Evolutionary conservation across 2,329 filamentous ascomycete species (phyloP), one percentile per base, ranked within the genome.

Genomic region (Ophiocordyceps camponoti-rufipedis): DNA sequence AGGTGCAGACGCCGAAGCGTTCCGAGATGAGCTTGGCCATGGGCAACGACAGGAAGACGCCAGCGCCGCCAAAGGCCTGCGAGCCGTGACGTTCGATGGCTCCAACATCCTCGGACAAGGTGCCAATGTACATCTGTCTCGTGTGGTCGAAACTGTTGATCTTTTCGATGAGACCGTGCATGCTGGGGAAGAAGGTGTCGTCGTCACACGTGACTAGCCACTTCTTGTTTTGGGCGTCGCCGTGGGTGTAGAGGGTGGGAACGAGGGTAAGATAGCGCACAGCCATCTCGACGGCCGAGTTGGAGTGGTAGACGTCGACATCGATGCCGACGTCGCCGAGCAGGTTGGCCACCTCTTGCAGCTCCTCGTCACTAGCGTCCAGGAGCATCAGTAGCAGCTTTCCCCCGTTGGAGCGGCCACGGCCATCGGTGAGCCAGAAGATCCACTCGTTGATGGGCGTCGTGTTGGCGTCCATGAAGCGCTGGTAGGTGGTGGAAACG

Each of bases 121-220:
- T 74, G 41, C 76, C 76, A 41, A 80, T 66, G 54, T 80, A 80
- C 53, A 75, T 68, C 48, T 70, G 64, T 42, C 66, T 59, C 1
- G 58, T 63, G 47, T 71, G 60, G 51, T 80, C 71, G 53, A 70
- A 74, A 5, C 64, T 58, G n/a, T 58, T 60, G 40, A 80, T 63
- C 43, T 65, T 69, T 35, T 71, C 62, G 3, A 70, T 62, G 12
- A 80, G 59, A 11, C 60, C 66, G 45, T 75, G 62, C 56, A 78
- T 74, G 47, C 69, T 76, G 5, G 71, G 68, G 62, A 80, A 80
- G 55, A 78, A 80, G 3, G 76, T 80, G 50, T 80, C 76, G 51
- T 80, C 76, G 51, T 80, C 75, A 54, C 76, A 78, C 13, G 73
- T 67, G 13, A 75, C 74, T 1, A 75, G 65, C 76, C 76, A 80